A percentile compares a stretch with the other conserved stretches of the same genome.
Conservation (phyloP, 495 filamentous ascomycete species). For the Bacidia rubella region DNA sequence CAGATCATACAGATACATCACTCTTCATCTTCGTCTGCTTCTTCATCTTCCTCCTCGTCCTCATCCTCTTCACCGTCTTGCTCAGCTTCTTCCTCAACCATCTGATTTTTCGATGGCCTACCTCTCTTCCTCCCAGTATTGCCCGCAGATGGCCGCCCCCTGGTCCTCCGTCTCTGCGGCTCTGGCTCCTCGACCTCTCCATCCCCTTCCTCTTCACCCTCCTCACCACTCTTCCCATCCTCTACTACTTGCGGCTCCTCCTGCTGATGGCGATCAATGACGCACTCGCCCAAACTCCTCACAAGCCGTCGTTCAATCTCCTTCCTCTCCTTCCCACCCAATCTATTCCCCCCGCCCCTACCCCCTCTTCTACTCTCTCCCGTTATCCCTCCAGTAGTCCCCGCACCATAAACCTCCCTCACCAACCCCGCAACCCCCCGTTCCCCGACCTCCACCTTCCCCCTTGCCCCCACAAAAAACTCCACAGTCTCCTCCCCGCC, state of each 20-base stretch:
- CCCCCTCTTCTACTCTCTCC: conserved; percentile 31
- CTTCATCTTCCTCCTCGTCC: conserved; percentile 30
- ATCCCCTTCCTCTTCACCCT: conserved; percentile 4
- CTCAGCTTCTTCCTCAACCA: not conserved
- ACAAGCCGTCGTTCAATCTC: conserved; percentile 1
- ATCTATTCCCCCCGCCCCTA: conserved; percentile 19
- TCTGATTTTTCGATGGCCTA: not conserved
- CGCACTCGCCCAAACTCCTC: conserved; percentile 10
- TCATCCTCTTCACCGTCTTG: conserved; percentile 13
- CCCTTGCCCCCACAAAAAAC: conserved; percentile 69
- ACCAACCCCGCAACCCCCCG: conserved; percentile 59
- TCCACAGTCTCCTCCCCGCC: conserved; percentile 61
- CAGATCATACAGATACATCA: not conserved
- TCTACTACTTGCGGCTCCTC: conserved; percentile 3
- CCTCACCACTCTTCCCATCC: not conserved
- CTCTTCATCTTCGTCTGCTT: conserved; percentile 25
- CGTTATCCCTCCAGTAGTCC: conserved; percentile 30
- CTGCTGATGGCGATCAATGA: too few relatives aligned
- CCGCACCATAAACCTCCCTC: conserved; percentile 41
- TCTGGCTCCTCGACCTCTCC: not conserved
- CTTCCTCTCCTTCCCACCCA: conserved; percentile 2
- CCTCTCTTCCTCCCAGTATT: conserved; percentile 3
- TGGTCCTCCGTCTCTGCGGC: conserved; percentile 3
- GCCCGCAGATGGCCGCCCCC: conserved; percentile 11
- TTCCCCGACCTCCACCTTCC: conserved; percentile 72